Evolutionary conservation across 768 basidiomycete species (phyloP).

Genomic region (Cystoderma amianthinum): DNA sequence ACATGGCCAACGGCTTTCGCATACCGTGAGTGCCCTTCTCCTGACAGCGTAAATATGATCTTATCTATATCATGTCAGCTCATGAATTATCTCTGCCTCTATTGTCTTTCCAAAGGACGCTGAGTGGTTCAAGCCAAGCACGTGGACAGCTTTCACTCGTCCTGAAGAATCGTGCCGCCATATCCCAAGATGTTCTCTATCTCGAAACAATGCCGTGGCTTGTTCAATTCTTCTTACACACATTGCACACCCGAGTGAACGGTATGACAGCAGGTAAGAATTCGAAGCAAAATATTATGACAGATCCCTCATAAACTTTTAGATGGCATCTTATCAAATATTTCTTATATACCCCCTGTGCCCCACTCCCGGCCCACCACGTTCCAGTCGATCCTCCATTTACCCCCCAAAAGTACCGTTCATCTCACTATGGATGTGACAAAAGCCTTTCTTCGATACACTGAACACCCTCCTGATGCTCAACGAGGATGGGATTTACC

Average conservation of each 20-base stretch:
- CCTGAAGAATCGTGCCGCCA: slow-evolving; percentile 51
- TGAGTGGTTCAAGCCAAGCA: slow-evolving; percentile 72
- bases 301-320: background rate
- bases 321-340: slow-evolving; percentile 60
- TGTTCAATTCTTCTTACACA: slow-evolving; percentile 82
- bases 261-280: slow-evolving; percentile 38
- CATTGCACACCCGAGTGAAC: slow-evolving; percentile 47
- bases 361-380: slow-evolving; percentile 73
- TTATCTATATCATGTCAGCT: slow-evolving; percentile 17
- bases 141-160: slow-evolving; percentile 65
- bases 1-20: slow-evolving; percentile 53
- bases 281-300: background rate
- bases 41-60: background rate
- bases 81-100: slow-evolving; percentile 37
- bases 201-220: slow-evolving; percentile 94
- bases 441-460: slow-evolving; percentile 86
- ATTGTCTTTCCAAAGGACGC: slow-evolving; percentile 59
- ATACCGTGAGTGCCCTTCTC: slow-evolving; percentile 40
- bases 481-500: slow-evolving; percentile 94
- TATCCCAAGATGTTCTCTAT: slow-evolving; percentile 50
- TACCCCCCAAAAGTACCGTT: slow-evolving; percentile 66
- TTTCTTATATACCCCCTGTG: slow-evolving; percentile 62
- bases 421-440: slow-evolving; percentile 66
- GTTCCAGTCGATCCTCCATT: slow-evolving; percentile 58
- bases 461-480: slow-evolving; percentile 94